Percentiles rank a stretch among this genome's conserved stretches.
Evolutionary conservation across 2,329 filamentous ascomycete genomes (phyloP).

Genomic region (Nemania abortiva): DNA sequence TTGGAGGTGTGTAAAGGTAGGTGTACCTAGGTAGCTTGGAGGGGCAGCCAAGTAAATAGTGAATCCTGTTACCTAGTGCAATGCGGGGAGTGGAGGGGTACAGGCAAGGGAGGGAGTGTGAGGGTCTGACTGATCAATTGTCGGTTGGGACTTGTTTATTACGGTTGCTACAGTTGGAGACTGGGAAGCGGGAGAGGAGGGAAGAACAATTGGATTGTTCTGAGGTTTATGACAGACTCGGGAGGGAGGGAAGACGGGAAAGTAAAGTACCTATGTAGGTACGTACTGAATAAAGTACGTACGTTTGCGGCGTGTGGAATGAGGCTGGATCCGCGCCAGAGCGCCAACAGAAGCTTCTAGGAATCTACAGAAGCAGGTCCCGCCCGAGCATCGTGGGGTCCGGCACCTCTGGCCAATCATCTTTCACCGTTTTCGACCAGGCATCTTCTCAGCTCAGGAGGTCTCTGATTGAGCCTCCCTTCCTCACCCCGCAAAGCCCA

Average conservation of each 20-base stretch:
- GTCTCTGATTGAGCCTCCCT: too few relatives aligned
- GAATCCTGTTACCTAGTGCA: not conserved
- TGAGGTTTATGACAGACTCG: not conserved
- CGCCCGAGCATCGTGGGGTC: conserved; percentile 21
- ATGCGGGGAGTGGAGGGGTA: not conserved
- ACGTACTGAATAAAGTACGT: too few relatives aligned
- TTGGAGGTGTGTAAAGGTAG: not conserved
- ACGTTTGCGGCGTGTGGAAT: conserved; percentile 25
- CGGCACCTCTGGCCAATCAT: conserved; percentile 30
- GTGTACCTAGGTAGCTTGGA: conserved; percentile 17
- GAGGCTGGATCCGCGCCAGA: conserved; percentile 28
- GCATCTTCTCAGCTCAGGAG: not conserved
- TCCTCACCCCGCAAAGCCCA: too few relatives aligned
- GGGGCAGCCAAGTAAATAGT: conserved; percentile 11
- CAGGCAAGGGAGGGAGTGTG: not conserved
- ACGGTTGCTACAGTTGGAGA: not conserved
- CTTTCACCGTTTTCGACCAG: conserved; percentile 26
- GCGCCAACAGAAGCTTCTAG: conserved; percentile 41
- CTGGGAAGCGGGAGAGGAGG: too few relatives aligned
- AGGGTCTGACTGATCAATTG: not conserved
- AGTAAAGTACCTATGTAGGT: too few relatives aligned
- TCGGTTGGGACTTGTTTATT: not conserved
- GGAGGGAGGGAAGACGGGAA: not conserved
- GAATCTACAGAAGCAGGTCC: conserved; percentile 25
- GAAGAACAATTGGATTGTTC: not conserved